Evolutionary conservation across 2,329 filamentous ascomycete genomes (phyloP), one percentile per base, ranked within the genome.

Genomic region (Arthrobotrys musiformis): DNA sequence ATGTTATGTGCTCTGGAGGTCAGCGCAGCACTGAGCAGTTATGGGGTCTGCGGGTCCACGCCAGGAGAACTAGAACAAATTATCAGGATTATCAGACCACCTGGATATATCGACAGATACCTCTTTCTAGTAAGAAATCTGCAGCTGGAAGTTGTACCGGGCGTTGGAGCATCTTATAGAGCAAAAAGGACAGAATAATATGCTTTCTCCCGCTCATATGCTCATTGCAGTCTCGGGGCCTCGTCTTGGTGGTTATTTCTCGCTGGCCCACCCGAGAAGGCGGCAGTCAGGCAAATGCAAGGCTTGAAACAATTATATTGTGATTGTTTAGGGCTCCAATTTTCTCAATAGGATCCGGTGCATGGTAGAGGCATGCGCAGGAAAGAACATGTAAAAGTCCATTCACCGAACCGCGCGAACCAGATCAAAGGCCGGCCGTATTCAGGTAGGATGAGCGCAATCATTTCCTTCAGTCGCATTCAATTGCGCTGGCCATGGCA

Each of bases 381-480:
- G n/a, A n/a, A 35, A 24, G 26, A 58, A 33, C 30, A 40, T 26
- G 52, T 17, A 22, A 17, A 58, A 30, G 26, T 24, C 15, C 54
- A 58, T 37, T 24, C 33, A 58, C 54, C 7, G 17, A 58, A 40
- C 54, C 54, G 61, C 40, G 50, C 63, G 63, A 68, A 54, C 33
- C 37, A 30, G 50, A 68, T 52, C 35, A 35, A 58, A 58, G 28
- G 28, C 50, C 66, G 28, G 28, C 50, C 66, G 19, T 46, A 56
- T 70, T 50, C 24, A 48, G 66, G 48, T 17, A 15, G n/a, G 66
- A 77, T 77, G 61, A 28, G 66, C 72, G 60, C 40, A 28, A 76
- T 76, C 72, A 61, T 76, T 76, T 70, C 72, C 58, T 22, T 6
- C 44, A 22, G n/a, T 44, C 19, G n/a, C 26, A 17, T 44, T 26